Base-by-base conservation (phyloP, 805 yeast species). In the Wickerhamiella dianesei region DNA sequence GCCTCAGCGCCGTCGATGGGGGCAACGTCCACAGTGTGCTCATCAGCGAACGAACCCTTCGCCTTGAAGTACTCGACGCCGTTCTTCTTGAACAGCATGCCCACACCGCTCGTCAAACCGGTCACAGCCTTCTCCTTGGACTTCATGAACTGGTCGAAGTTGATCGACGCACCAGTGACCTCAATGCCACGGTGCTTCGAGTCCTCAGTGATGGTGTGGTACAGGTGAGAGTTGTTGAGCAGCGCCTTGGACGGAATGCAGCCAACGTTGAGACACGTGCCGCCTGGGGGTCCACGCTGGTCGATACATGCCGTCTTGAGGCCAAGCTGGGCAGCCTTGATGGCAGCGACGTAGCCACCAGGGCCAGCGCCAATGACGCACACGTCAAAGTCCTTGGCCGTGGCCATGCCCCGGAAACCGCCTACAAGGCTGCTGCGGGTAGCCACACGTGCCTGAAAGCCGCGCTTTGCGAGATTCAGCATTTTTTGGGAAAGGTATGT, bases 361-460 rank as follows among this genome's bases (percentile, higher is more conserved):
- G 99, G 99, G 50, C 99, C 99, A 59, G 96, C 97, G 57, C 99
- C 99, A 62, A 92, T 82, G 58, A 92, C 85, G 47, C 89, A 94
- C 47, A 92, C 77, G 61, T 92, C 97, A 64, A 85, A 92, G 62
- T 80, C 80, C 59, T 70, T 68, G 45, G 51, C 49, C 17, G 58
- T 53, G 29, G 57, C 56, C 39, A 44, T 51, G 35, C 49, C 41
- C n/a, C 57, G 54, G 36, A 37, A 22, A 4, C 44, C 18, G 21
- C 40, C 41, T 16, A 50, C 36, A 21, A 16, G 45, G n/a, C 21
- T 41, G 45, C 44, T 41, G 45, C 42, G 51, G 21, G 22, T 35
- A 17, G 25, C 44, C n/a, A 35, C 48, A 39, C 44, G 41, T 46
- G 46, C 46, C 32, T 25, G 32, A 25, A 25, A 25, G 32, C 32